These are phyloP conservation scores for Syzygium aromaticum DNA, from an alignment of 345 rosid species.

Conservation along the genomic window DNA sequence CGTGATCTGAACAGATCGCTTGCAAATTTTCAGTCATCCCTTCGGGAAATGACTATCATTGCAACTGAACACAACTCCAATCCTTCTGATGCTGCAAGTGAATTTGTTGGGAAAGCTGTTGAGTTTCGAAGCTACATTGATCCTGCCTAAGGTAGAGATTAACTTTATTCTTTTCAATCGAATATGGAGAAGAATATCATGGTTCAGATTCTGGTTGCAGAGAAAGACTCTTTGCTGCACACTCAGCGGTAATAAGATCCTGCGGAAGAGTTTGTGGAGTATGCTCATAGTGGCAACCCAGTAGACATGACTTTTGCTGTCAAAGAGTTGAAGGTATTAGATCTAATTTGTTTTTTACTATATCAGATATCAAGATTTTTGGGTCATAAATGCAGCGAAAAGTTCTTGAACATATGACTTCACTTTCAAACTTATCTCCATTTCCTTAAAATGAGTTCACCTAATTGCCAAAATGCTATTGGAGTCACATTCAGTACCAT, in stretches of 20 bases:
- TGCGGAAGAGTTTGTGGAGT: not conserved
- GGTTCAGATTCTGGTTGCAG: slow-evolving; percentile 26
- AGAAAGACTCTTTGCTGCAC: slow-evolving; percentile 61
- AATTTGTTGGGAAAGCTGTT: slow-evolving; percentile 72
- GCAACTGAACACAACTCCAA: slow-evolving; percentile 50
- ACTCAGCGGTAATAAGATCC: slow-evolving; percentile 4
- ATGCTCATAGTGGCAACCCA: accelerated
- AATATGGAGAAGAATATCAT: not conserved
- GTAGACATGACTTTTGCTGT: not conserved
- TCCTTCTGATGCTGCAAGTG: slow-evolving; percentile 66
- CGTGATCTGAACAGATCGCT: slow-evolving; percentile 58
- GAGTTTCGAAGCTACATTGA: slow-evolving; percentile 81
- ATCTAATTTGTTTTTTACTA: not conserved
- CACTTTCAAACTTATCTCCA: not conserved
- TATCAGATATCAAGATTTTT: not conserved
- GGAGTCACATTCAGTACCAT: not conserved
- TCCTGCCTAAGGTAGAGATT: slow-evolving; percentile 57
- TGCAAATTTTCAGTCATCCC: slow-evolving; percentile 72
- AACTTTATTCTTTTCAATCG: not conserved
- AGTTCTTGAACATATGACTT: not conserved
- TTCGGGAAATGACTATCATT: slow-evolving; percentile 80
- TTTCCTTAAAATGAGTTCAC: not conserved
- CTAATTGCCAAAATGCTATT: not conserved
- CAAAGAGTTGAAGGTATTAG: not conserved
- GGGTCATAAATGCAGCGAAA: not conserved